phyloP scores from a whole-genome alignment of 2,329 filamentous ascomycete genomes.

The Lasiodiplodia gonubiensis region DNA sequence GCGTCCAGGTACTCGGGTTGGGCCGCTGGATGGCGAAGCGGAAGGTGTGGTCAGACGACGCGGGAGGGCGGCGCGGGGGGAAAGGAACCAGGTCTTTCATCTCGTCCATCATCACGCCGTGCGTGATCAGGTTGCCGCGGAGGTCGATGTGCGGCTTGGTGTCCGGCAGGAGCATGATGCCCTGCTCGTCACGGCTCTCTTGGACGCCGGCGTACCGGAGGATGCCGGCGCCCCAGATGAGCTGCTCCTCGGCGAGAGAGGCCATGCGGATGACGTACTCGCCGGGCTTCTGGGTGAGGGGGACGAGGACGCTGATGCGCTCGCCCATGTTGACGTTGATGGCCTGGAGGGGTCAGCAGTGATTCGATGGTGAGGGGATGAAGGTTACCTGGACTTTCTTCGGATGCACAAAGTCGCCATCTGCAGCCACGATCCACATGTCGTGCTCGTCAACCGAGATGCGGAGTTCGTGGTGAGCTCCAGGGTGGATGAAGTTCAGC shows the following conservation, averaged over 20 bases:
- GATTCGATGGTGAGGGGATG: no score
- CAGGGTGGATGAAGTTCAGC: constrained; percentile 16
- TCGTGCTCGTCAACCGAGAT: constrained; percentile 60
- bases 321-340: constrained; percentile 59
- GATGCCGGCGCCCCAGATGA: constrained; percentile 60
- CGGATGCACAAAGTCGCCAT: constrained; percentile 61
- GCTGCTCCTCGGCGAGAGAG: constrained; percentile 57
- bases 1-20: not conserved
- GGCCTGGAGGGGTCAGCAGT: constrained; percentile 33
- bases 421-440: constrained; percentile 61
- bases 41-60: constrained; percentile 54
- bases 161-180: constrained; percentile 30
- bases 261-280: constrained; percentile 63
- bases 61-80: constrained; percentile 48
- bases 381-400: constrained; percentile 49
- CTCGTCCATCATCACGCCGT: constrained; percentile 48
- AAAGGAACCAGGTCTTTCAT: constrained; percentile 54
- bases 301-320: constrained; percentile 59
- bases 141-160: constrained; percentile 56
- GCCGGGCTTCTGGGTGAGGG: constrained; percentile 52
- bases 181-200: constrained; percentile 16
- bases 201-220: constrained; percentile 48
- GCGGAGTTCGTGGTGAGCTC: constrained; percentile 2
- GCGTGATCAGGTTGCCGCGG: constrained; percentile 52
- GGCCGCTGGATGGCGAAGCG: constrained; percentile 39